phyloP scores from a whole-genome alignment of 805 yeast genomes.

The Blastobotrys muscicola region DNA sequence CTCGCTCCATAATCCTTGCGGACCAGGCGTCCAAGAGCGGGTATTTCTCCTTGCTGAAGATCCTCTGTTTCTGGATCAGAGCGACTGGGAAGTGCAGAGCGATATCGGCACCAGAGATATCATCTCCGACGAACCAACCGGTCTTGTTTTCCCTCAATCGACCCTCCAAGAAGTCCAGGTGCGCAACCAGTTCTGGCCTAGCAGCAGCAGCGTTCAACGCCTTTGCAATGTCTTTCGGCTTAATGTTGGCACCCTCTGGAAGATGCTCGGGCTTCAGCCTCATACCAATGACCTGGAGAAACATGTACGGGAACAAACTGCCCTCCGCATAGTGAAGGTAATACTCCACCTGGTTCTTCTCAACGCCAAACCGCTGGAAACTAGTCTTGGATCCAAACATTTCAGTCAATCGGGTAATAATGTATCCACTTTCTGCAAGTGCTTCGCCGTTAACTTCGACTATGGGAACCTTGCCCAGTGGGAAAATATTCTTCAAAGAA shows the following conservation, averaged over 20 bases:
- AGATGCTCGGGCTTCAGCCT: too few species aligned
- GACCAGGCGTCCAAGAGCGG: too few species aligned
- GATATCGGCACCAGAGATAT: slow-evolving; percentile 52
- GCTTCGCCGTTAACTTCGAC: slow-evolving; percentile 37
- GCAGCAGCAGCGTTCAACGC: slow-evolving; percentile 42
- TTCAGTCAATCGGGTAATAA: slow-evolving; percentile 41
- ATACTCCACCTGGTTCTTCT: background rate
- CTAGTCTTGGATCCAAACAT: slow-evolving; percentile 34
- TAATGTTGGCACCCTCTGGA: slow-evolving; percentile 18
- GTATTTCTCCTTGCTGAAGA: too few species aligned
- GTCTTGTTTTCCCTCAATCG: slow-evolving; percentile 33
- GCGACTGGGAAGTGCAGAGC: slow-evolving; percentile 39
- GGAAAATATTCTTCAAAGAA: slow-evolving; percentile 43
- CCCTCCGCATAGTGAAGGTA: slow-evolving; percentile 49
- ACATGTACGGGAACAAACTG: slow-evolving; percentile 42
- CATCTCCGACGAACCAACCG: slow-evolving; percentile 54
- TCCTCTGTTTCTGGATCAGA: too few species aligned
- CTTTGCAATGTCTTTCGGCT: slow-evolving; percentile 34
- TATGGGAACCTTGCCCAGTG: slow-evolving; percentile 56
- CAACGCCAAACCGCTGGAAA: slow-evolving; percentile 30
- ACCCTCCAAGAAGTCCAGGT: slow-evolving; percentile 35
- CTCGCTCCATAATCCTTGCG: too few species aligned
- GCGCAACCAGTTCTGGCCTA: slow-evolving; percentile 35
- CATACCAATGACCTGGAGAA: slow-evolving; percentile 31
- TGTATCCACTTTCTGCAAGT: slow-evolving; percentile 55